Evolutionary conservation across 2,329 filamentous ascomycete species (phyloP).

Genomic region (Fusarium tanahbumbuense): DNA sequence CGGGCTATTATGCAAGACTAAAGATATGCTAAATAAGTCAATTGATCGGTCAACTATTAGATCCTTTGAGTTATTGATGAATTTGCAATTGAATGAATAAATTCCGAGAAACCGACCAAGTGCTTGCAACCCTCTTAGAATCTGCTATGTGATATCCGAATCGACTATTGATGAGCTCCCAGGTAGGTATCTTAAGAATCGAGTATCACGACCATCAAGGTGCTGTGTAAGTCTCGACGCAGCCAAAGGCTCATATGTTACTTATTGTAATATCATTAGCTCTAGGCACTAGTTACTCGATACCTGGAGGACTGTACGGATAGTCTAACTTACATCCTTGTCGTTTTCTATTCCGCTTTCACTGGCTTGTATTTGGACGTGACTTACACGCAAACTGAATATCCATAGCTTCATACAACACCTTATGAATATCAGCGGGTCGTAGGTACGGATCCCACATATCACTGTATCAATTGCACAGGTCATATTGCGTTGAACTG

Average conservation of each 20-base stretch:
- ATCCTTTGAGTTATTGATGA: neutral
- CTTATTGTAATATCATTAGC: neutral
- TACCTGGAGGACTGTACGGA: neutral
- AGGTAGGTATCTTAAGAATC: neutral
- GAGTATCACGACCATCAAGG: conserved; percentile 10
- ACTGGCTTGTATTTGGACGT: too few species aligned
- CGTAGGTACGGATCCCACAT: conserved; percentile 1
- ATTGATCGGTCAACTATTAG: neutral
- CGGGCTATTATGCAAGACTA: conserved; percentile 1
- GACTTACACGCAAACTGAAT: neutral
- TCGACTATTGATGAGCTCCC: neutral
- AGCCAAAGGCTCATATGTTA: neutral
- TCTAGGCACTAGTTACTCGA: neutral
- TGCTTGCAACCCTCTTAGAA: neutral
- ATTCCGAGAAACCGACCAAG: neutral
- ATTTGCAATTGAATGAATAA: neutral
- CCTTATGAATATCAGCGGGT: conserved; percentile 6
- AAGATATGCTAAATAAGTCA: neutral
- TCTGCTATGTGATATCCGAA: neutral
- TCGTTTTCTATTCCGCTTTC: neutral
- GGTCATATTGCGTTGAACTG: neutral
- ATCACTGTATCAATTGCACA: conserved; percentile 23
- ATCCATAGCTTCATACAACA: neutral
- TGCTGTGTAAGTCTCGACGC: neutral
- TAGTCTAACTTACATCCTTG: neutral